These are phyloP conservation scores for Endocarpon pusillum DNA, from an alignment of 495 filamentous ascomycete genomes.

Conservation along the genomic window DNA sequence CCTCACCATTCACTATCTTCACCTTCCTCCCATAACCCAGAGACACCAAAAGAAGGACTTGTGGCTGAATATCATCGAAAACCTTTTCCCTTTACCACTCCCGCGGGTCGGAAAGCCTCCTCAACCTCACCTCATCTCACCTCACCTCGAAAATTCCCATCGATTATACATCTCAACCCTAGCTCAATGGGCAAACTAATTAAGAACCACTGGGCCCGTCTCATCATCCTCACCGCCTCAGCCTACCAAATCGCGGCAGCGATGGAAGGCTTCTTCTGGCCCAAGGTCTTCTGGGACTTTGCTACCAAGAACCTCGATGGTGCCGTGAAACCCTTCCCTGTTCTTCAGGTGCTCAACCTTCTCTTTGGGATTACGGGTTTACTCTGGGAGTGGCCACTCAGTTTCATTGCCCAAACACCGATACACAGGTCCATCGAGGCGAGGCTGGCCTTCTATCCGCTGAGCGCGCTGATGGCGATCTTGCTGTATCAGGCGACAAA, in stretches of 20 bases:
- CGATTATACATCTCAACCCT: constrained; percentile 2
- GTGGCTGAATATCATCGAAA: too few species aligned
- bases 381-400: constrained; percentile 84
- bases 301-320: constrained; percentile 77
- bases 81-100: too few species aligned
- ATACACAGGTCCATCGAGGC: constrained; percentile 79
- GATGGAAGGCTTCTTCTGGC: constrained; percentile 89
- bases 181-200: constrained; percentile 82
- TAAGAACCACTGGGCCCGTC: constrained; percentile 96
- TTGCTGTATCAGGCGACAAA: constrained; percentile 89
- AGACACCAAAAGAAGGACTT: too few species aligned
- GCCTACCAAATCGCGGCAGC: constrained; percentile 74
- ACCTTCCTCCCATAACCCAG: too few species aligned
- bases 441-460: constrained; percentile 66
- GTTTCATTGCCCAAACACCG: constrained; percentile 39
- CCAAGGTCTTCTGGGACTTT: constrained; percentile 98
- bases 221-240: constrained; percentile 76
- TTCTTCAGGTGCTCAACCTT: constrained; percentile 89
- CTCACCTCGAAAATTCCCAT: too few species aligned
- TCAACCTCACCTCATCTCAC: background rate
- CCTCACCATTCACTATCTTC: too few species aligned
- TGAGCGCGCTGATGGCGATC: constrained; percentile 53
- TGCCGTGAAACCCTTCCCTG: constrained; percentile 71
- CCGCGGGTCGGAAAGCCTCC: too few species aligned
- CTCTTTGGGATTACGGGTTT: constrained; percentile 67